These are phyloP conservation scores for Eucalyptus tenuipes DNA, from an alignment of 345 rosid species.

Conservation along the genomic window DNA sequence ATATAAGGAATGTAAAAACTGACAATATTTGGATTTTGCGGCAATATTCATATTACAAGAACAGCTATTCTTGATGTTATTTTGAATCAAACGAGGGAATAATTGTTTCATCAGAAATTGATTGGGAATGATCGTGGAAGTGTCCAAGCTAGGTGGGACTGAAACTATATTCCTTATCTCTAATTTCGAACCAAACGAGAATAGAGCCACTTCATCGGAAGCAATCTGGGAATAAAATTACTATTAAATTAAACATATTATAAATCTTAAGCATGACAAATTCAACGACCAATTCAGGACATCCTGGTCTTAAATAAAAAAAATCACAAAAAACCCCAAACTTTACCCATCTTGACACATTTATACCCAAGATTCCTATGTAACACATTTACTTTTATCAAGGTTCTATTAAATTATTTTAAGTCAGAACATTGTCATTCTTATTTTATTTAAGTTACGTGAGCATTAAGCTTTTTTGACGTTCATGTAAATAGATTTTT, in stretches of 20 bases:
- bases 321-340: too few species aligned
- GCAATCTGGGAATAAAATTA: background rate
- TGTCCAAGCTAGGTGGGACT: background rate
- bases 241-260: background rate
- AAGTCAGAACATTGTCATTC: fast-evolving
- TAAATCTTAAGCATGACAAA: background rate
- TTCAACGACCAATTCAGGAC: background rate
- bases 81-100: background rate
- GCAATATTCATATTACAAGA: background rate
- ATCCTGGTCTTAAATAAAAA: background rate
- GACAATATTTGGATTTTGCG: background rate
- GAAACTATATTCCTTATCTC: background rate
- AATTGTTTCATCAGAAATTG: background rate
- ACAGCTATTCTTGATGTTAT: background rate
- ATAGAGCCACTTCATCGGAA: background rate
- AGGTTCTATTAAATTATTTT: background rate
- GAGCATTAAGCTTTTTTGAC: fast-evolving
- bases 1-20: background rate
- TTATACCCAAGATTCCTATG: too few species aligned
- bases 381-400: background rate
- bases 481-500: too few species aligned
- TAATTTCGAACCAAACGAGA: background rate
- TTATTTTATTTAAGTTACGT: too few species aligned
- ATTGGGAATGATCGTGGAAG: background rate
- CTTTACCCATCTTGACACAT: too few species aligned